Percentiles rank a stretch among this genome's conserved stretches.
phyloP scores from a whole-genome alignment of 1,284 basidiomycete genomes.

The Microbotryum intermedium region DNA sequence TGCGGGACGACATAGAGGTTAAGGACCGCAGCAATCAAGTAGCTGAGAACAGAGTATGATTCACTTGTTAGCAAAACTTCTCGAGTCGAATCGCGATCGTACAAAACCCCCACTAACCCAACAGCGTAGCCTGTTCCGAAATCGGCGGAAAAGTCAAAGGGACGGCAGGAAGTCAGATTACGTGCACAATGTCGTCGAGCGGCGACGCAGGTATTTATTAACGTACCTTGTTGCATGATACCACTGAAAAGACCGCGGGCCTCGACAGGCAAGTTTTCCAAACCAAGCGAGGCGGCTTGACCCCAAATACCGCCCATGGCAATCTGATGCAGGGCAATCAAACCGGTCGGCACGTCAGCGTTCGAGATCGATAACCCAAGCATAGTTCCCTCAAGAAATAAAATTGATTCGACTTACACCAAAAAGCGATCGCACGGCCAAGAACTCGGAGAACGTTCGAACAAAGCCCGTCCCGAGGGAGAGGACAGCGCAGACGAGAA shows the following conservation, averaged over 20 bases:
- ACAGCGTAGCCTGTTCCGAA: slow-evolving; percentile 23
- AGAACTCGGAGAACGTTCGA: slow-evolving; percentile 44
- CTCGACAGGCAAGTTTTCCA: slow-evolving; percentile 83
- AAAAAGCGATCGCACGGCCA: slow-evolving; percentile 42
- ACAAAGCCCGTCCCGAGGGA: slow-evolving; percentile 59
- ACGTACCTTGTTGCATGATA: slow-evolving; percentile 77
- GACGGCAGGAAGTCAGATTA: not conserved
- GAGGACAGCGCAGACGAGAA: slow-evolving; percentile 33
- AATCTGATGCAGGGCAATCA: slow-evolving; percentile 57
- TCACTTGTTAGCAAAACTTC: no score
- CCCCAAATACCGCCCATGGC: slow-evolving; percentile 62
- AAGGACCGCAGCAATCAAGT: slow-evolving; percentile 31
- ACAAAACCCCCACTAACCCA: not conserved
- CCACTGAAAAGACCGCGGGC: slow-evolving; percentile 79
- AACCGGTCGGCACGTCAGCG: no score
- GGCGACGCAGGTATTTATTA: slow-evolving; percentile 39
- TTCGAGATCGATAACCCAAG: slow-evolving; percentile 36
- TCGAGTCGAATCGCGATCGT: not conserved
- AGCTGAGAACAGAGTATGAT: slow-evolving; percentile 6
- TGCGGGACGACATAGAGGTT: slow-evolving; percentile 31
- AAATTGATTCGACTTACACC: slow-evolving; percentile 17
- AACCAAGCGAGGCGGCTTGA: slow-evolving; percentile 49
- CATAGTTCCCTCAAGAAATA: slow-evolving; percentile 41
- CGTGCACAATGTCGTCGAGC: not conserved
- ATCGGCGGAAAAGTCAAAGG: not conserved